Evolutionary conservation across 805 yeast species (phyloP).

Genomic region (Isabelozyma rhagii): DNA sequence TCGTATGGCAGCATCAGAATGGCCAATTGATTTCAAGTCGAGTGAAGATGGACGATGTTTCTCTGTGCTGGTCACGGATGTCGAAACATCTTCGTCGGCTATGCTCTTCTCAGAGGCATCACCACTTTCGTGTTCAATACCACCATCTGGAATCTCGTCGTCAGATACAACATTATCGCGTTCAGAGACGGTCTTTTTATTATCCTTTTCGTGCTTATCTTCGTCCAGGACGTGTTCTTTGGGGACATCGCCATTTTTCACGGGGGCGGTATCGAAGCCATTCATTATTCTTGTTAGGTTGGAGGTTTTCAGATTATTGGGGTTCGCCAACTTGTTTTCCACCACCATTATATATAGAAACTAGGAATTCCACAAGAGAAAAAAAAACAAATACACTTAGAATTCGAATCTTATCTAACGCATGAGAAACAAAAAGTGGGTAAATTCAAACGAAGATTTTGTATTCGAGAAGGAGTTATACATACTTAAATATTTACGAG

Average conservation of each 20-base stretch:
- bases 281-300: background rate
- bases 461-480: too few species aligned
- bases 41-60: slow-evolving; percentile 19
- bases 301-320: background rate
- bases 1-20: slow-evolving; percentile 27
- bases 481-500: background rate
- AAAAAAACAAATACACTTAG: too few species aligned
- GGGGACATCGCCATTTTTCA: background rate
- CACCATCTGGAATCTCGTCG: too few species aligned
- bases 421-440: background rate
- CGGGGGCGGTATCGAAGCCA: background rate
- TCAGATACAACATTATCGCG: too few species aligned
- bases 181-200: background rate
- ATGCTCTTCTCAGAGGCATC: background rate
- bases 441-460: too few species aligned
- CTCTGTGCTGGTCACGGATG: background rate
- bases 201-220: background rate
- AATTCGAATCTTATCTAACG: background rate
- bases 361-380: too few species aligned
- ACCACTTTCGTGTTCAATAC: background rate
- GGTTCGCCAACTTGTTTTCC: background rate
- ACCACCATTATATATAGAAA: background rate
- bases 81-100: background rate
- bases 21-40: slow-evolving; percentile 7
- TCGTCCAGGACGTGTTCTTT: background rate